A percentile compares a stretch with the other conserved stretches of the same genome.
phyloP scores from a whole-genome alignment of 2,329 filamentous ascomycete species.

The Diaporthe longicolla region DNA sequence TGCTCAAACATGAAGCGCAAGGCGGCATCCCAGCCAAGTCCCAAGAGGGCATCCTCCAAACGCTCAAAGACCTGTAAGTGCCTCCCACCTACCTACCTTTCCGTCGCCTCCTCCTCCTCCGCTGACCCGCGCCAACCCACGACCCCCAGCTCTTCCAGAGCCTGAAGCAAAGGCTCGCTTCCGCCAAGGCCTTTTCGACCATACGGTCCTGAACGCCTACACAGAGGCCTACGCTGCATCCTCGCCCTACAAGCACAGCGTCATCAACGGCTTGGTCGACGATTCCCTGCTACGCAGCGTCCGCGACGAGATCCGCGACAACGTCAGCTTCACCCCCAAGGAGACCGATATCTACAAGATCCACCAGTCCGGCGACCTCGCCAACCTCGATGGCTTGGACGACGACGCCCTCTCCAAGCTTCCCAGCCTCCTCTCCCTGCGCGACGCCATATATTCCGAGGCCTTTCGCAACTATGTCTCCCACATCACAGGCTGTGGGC shows the following conservation, averaged over 20 bases:
- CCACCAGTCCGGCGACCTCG: conserved; percentile 96
- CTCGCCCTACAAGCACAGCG: conserved; percentile 88
- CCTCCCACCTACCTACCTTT: conserved; percentile 32
- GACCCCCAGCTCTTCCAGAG: conserved; percentile 58
- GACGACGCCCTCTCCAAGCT: conserved; percentile 87
- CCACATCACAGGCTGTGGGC: conserved; percentile 86
- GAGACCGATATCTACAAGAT: conserved; percentile 99
- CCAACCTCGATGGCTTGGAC: conserved; percentile 94
- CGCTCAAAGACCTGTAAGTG: conserved; percentile 65
- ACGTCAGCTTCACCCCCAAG: conserved; percentile 96
- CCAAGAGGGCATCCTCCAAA: conserved; percentile 64
- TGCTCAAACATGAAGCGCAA: conserved; percentile 71
- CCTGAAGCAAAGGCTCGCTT: conserved; percentile 72
- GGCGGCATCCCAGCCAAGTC: conserved; percentile 61
- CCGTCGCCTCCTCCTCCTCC: background rate
- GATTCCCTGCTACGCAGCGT: conserved; percentile 87
- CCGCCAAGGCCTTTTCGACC: conserved; percentile 75
- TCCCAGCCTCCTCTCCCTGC: conserved; percentile 90
- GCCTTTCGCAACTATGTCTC: conserved; percentile 92
- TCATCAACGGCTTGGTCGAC: conserved; percentile 86
- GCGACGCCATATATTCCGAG: conserved; percentile 93
- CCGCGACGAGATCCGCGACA: conserved; percentile 87
- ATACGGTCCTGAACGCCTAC: conserved; percentile 70
- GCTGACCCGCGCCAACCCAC: conserved; percentile 21
- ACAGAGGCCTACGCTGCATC: conserved; percentile 74